Conservation (phyloP, 2,329 filamentous ascomycete genomes). For the Harringtonia lauricola region DNA sequence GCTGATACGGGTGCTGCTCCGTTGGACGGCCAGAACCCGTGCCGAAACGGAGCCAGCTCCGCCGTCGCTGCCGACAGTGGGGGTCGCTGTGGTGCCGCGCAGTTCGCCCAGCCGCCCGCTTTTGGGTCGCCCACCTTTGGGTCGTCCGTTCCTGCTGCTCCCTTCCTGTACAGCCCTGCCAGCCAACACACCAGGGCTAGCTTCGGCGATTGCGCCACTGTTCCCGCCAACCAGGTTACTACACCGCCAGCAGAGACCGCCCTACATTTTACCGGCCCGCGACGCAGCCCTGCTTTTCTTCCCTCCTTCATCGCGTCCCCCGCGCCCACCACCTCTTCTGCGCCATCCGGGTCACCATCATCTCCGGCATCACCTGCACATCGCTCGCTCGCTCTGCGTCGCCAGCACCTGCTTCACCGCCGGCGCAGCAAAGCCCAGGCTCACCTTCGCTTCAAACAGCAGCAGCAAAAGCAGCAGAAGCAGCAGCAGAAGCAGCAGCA, state of each 20-base stretch:
- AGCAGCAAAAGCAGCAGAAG: slow-evolving; percentile 1
- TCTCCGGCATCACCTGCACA: neutral
- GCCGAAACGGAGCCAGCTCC: too few species aligned
- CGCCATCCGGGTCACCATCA: neutral
- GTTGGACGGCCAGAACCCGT: too few species aligned
- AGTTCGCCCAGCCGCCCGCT: too few species aligned
- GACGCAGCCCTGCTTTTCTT: neutral
- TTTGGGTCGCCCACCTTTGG: too few species aligned
- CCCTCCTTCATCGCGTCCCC: neutral
- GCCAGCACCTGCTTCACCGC: slow-evolving; percentile 2
- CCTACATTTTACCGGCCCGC: neutral
- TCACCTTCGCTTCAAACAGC: too few species aligned
- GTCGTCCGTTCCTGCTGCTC: too few species aligned
- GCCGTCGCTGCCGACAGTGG: slow-evolving; percentile 2
- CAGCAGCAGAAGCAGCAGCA: slow-evolving; percentile 6
- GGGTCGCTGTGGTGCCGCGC: too few species aligned
- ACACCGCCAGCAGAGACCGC: neutral
- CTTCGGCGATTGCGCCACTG: neutral
- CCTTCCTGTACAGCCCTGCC: too few species aligned
- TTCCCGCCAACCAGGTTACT: neutral
- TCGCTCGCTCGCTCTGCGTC: neutral
- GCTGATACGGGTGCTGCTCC: too few species aligned
- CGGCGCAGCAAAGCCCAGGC: neutral
- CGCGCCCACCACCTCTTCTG: neutral
- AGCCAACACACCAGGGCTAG: neutral